phyloP scores from a whole-genome alignment of 768 basidiomycete genomes.

The Gymnopilus dilepis region DNA sequence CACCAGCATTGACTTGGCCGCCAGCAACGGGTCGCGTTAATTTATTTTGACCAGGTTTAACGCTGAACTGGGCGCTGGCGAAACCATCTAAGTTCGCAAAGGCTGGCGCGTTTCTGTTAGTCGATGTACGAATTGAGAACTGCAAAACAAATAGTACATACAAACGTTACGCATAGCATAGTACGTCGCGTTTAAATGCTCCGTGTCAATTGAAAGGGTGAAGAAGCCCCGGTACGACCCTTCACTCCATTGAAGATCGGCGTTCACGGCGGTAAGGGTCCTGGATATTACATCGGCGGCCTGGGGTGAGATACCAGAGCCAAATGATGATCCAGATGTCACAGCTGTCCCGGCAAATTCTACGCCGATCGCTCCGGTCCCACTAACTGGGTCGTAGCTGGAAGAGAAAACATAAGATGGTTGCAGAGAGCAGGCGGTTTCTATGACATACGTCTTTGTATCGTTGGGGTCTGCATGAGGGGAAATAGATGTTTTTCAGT shows the following conservation, averaged over 20 bases:
- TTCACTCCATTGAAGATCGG: slow-evolving; percentile 65
- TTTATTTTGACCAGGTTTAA: slow-evolving; percentile 50
- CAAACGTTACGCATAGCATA: slow-evolving; percentile 57
- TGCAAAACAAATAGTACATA: slow-evolving; percentile 30
- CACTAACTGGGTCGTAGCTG: slow-evolving; percentile 54
- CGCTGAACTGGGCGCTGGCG: slow-evolving; percentile 46
- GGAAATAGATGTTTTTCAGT: neutral
- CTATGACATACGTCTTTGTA: slow-evolving; percentile 43
- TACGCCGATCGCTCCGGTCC: slow-evolving; percentile 56
- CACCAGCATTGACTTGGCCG: slow-evolving; percentile 50
- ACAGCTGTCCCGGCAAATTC: slow-evolving; percentile 70
- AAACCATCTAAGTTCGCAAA: slow-evolving; percentile 51
- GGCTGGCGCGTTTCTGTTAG: slow-evolving; percentile 28
- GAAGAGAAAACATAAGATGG: neutral
- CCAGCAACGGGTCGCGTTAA: slow-evolving; percentile 54
- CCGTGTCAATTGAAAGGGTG: slow-evolving; percentile 53
- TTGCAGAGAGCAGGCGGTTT: neutral
- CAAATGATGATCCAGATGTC: slow-evolving; percentile 54
- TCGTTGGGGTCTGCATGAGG: slow-evolving; percentile 49
- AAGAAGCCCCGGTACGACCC: slow-evolving; percentile 65
- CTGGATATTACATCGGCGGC: slow-evolving; percentile 44
- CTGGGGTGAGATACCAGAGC: slow-evolving; percentile 41
- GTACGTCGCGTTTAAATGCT: slow-evolving; percentile 54
- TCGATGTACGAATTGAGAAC: neutral
- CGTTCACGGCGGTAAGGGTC: slow-evolving; percentile 44